A percentile compares a stretch with the other conserved stretches of the same genome.
These are phyloP conservation scores for Suillus variegatus DNA, from an alignment of 768 basidiomycete species.

Conservation along the genomic window DNA sequence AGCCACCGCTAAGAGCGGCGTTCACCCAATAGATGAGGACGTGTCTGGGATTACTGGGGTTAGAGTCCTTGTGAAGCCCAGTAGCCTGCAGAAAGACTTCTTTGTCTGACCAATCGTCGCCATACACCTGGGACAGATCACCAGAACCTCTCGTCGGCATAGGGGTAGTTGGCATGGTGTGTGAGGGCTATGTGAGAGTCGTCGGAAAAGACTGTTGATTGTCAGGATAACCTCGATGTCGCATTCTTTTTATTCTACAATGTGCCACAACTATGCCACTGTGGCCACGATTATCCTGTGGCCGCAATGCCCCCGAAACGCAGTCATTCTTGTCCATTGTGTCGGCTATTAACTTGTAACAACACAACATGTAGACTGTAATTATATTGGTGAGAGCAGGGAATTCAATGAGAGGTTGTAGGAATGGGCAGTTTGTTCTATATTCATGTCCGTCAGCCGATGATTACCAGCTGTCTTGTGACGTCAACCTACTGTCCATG, in stretches of 20 bases:
- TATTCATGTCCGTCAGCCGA: constrained; percentile 1
- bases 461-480: background rate
- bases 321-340: background rate
- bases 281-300: background rate
- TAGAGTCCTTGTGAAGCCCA: background rate
- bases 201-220: background rate
- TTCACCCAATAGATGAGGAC: constrained; percentile 31
- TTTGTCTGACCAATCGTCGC: constrained; percentile 27
- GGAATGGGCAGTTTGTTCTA: background rate
- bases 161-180: background rate
- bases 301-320: background rate
- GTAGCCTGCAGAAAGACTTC: constrained; percentile 25
- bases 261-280: background rate
- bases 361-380: background rate
- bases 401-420: background rate
- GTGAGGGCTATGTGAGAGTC: background rate
- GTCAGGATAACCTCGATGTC: background rate
- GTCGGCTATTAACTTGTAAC: background rate
- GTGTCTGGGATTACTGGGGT: constrained; percentile 6
- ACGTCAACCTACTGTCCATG: background rate
- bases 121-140: background rate
- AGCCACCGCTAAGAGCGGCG: constrained; percentile 21
- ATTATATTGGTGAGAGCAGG: background rate
- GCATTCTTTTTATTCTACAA: background rate
- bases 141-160: background rate